Evolutionary conservation across 768 basidiomycete species (phyloP).

Genomic region (Pulveroboletus sp.): DNA sequence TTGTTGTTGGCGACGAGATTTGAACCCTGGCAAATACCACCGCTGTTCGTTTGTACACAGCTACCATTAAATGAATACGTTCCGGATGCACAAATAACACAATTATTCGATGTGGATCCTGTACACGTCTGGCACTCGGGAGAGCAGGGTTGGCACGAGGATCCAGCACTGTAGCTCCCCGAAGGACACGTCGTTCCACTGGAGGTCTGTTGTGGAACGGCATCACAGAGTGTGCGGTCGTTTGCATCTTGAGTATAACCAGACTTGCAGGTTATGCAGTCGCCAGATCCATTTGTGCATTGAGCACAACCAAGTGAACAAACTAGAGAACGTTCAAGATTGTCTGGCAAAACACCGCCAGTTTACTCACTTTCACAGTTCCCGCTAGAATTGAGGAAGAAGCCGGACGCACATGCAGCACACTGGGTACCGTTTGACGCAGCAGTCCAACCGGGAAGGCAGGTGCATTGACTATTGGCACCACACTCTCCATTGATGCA

Average conservation of each 20-base stretch:
- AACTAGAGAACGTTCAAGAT: slow-evolving; percentile 36
- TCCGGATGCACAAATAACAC: slow-evolving; percentile 62
- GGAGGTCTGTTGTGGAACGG: slow-evolving; percentile 46
- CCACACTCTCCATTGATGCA: slow-evolving; percentile 80
- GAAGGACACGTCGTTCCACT: slow-evolving; percentile 58
- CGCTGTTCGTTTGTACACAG: slow-evolving; percentile 61
- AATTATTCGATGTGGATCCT: slow-evolving; percentile 64
- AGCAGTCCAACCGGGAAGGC: slow-evolving; percentile 73
- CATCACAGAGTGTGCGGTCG: slow-evolving; percentile 63
- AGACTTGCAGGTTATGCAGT: slow-evolving; percentile 67
- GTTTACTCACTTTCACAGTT: slow-evolving; percentile 61
- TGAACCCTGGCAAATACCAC: slow-evolving; percentile 72
- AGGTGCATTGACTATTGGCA: slow-evolving; percentile 64
- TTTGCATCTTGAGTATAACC: slow-evolving; percentile 65
- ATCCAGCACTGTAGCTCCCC: slow-evolving; percentile 57
- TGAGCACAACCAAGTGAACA: slow-evolving; percentile 69
- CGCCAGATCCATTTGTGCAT: slow-evolving; percentile 65
- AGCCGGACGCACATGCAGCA: slow-evolving; percentile 68
- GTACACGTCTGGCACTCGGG: slow-evolving; percentile 67
- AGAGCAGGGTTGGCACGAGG: slow-evolving; percentile 56
- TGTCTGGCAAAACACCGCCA: background rate
- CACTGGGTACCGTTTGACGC: slow-evolving; percentile 73
- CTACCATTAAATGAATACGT: slow-evolving; percentile 60
- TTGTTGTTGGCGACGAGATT: slow-evolving; percentile 73
- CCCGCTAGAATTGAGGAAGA: slow-evolving; percentile 65